Percentiles rank a stretch among this genome's conserved stretches.
Conservation (phyloP, 2,329 filamentous ascomycete genomes). For the Coniella vitis region DNA sequence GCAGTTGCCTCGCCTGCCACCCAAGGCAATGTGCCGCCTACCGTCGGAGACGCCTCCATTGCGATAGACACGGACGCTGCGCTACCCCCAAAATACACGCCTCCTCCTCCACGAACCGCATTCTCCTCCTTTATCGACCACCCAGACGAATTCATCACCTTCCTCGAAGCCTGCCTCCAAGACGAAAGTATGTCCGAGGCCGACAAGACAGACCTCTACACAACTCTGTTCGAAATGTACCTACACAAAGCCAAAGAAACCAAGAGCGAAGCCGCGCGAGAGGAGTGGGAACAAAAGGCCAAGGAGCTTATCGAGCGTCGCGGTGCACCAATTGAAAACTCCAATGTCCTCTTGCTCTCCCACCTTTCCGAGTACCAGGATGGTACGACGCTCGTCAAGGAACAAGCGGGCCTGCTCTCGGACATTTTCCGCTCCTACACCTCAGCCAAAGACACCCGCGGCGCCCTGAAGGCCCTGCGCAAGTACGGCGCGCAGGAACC, state of each 20-base stretch:
- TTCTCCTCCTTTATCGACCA: conserved; percentile 98
- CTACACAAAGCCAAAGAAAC: conserved; percentile 77
- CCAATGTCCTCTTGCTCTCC: conserved; percentile 86
- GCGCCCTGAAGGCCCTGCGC: conserved; percentile 79
- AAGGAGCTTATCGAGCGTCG: conserved; percentile 80
- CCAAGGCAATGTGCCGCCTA: conserved; percentile 42
- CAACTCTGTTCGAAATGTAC: conserved; percentile 97
- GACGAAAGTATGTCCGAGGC: conserved; percentile 63
- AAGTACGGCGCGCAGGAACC: conserved; percentile 92
- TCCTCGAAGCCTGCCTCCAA: conserved; percentile 80
- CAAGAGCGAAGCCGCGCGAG: conserved; percentile 58
- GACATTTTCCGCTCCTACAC: conserved; percentile 98
- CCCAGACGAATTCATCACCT: conserved; percentile 82
- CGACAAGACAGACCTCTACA: conserved; percentile 82
- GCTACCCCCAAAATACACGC: conserved; percentile 56
- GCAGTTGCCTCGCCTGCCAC: conserved; percentile 47
- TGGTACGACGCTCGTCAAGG: conserved; percentile 85
- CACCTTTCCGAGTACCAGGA: conserved; percentile 86
- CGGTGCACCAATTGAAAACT: conserved; percentile 82
- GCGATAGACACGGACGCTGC: conserved; percentile 41
- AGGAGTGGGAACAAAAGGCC: conserved; percentile 84
- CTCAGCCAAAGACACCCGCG: conserved; percentile 80
- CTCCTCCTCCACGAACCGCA: conserved; percentile 77
- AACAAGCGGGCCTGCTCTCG: conserved; percentile 84
- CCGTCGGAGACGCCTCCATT: conserved; percentile 46